These are phyloP conservation scores for Ogataea minuta DNA, from an alignment of 805 yeast species.

Conservation along the genomic window DNA sequence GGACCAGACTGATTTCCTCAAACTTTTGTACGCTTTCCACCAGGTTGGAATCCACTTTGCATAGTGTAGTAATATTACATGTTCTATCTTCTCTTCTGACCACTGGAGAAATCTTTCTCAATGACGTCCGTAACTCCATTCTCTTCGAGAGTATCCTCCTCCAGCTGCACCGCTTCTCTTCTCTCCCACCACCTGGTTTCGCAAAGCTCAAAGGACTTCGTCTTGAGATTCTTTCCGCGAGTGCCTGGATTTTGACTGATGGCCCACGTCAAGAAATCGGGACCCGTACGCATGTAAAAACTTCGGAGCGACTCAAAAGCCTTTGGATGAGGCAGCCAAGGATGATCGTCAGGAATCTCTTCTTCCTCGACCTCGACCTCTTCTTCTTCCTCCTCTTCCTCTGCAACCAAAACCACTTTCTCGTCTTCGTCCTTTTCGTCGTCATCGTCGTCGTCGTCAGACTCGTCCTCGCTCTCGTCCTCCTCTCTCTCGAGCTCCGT, in stretches of 20 bases:
- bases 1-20: constrained; percentile 92
- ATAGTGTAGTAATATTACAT: constrained; percentile 31
- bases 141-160: constrained; percentile 88
- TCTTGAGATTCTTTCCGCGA: constrained; percentile 86
- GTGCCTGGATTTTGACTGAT: constrained; percentile 81
- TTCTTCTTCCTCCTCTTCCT: constrained; percentile 64
- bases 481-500: constrained; percentile 52
- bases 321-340: constrained; percentile 97
- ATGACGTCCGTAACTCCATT: constrained; percentile 90
- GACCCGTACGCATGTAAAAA: constrained; percentile 84
- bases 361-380: constrained; percentile 62
- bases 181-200: constrained; percentile 99
- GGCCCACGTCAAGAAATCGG: constrained; percentile 89
- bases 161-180: constrained; percentile 83
- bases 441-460: constrained; percentile 66
- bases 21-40: constrained; percentile 85
- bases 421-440: constrained; percentile 49
- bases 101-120: constrained; percentile 57
- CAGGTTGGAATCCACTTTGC: constrained; percentile 97
- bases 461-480: constrained; percentile 66
- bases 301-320: constrained; percentile 82
- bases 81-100: constrained; percentile 51
- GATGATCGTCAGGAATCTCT: constrained; percentile 83
- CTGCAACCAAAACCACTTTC: constrained; percentile 39
- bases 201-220: constrained; percentile 83